phyloP scores from a whole-genome alignment of 257 asterid species.

The Ehretia macrophylla region DNA sequence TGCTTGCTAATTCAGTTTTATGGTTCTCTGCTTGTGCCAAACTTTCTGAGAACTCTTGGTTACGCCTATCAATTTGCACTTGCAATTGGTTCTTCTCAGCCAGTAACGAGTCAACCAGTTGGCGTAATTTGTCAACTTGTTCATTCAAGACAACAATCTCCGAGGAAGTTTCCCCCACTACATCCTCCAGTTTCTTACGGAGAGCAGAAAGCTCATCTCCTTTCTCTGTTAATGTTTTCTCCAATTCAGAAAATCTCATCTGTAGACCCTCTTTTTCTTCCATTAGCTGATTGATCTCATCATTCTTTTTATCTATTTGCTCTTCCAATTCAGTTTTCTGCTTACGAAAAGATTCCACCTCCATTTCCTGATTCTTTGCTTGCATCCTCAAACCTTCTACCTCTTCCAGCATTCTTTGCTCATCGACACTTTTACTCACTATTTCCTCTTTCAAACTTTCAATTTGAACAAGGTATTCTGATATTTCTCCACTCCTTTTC shows the following conservation, averaged over 20 bases:
- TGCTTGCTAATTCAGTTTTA: too few relatives aligned
- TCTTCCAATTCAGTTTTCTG: conserved; percentile 48
- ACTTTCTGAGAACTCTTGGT: too few relatives aligned
- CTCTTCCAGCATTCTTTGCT: conserved; percentile 17
- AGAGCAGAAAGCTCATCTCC: conserved; percentile 42
- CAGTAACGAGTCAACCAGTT: conserved; percentile 39
- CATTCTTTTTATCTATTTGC: conserved; percentile 32
- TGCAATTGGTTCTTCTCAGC: conserved; percentile 47
- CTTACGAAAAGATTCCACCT: conserved; percentile 5
- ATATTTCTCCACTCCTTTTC: conserved; percentile 42
- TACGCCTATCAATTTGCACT: conserved; percentile 42
- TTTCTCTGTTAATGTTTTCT: conserved; percentile 42
- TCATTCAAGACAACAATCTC: conserved; percentile 33
- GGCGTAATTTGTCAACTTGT: conserved; percentile 33
- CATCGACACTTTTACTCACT: conserved; percentile 19
- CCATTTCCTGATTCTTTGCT: conserved; percentile 12
- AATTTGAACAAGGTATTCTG: conserved; percentile 35
- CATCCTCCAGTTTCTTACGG: conserved; percentile 44
- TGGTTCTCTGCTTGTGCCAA: too few relatives aligned
- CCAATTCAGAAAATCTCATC: conserved; percentile 30
- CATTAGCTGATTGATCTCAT: conserved; percentile 29
- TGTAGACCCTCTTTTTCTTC: conserved; percentile 19
- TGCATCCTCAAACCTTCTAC: conserved; percentile 14
- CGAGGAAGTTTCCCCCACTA: conserved; percentile 32
- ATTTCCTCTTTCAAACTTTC: conserved; percentile 49